Evolutionary conservation across 2,329 filamentous ascomycete genomes (phyloP).

Genomic region (Pseudocercospora cruenta): DNA sequence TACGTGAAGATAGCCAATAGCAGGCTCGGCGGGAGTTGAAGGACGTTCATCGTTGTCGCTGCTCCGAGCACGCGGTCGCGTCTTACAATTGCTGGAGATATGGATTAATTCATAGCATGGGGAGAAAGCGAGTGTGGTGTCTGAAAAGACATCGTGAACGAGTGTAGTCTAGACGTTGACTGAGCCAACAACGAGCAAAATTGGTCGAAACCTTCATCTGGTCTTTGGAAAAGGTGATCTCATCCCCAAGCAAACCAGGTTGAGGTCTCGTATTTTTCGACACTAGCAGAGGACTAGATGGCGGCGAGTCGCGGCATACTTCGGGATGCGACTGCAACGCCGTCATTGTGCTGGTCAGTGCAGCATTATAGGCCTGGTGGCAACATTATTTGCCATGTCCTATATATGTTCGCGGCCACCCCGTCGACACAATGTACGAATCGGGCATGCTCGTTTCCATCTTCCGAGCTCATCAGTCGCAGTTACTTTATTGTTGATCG

Average conservation of each 20-base stretch:
- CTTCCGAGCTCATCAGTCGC: too few relatives aligned
- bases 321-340: not conserved
- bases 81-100: not conserved
- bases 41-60: constrained; percentile 12
- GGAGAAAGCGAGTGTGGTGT: constrained; percentile 1
- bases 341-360: not conserved
- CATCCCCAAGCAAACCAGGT: constrained; percentile 1
- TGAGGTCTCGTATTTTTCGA: constrained; percentile 1
- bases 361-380: not conserved
- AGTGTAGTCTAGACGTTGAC: not conserved
- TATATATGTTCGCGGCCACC: not conserved
- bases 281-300: constrained; percentile 2
- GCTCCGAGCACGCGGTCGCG: not conserved
- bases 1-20: constrained; percentile 20
- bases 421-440: not conserved
- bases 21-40: constrained; percentile 23
- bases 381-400: not conserved
- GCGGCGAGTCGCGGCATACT: not conserved
- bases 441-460: too few relatives aligned
- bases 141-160: not conserved
- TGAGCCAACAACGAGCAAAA: not conserved
- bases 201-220: not conserved
- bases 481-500: too few relatives aligned
- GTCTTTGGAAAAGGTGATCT: not conserved
- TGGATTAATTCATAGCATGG: not conserved